Base-by-base conservation (phyloP, 441 rosid species). In the Gossypium schwendimanii region DNA sequence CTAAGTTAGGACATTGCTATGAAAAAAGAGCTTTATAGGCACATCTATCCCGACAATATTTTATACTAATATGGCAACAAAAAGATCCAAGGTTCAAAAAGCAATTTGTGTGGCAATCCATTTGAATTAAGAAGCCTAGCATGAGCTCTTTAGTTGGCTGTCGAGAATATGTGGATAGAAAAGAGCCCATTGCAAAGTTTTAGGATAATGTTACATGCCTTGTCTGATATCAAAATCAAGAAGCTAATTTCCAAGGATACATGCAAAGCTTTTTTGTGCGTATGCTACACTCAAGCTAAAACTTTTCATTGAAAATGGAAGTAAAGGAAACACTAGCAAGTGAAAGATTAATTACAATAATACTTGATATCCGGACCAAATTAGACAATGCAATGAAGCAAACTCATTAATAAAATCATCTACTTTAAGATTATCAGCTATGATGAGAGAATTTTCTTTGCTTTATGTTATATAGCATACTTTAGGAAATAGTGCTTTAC, bases 61-160 rank as follows among this genome's bases (percentile, higher is more conserved):
- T 47, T 49, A 24, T 8, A 66, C 17, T 47, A 65, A 44, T 1
- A 65, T 23, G 55, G 17, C 23, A 66, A 24, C 57, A 47, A 47
- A 49, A 66, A n/a, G 31, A 49, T 26, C 7, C 0, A 0, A 26
- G 44, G 71, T 67, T 50, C 71, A 50, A 12, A 49, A 67, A 67
- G 58, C 1, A 67, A 49, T 24, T 67, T 49, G 58, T 15, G 20
- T 26, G 24, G 71, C 15, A 24, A 15, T 50, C 44, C 71, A 15
- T 49, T 65, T 67, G 45, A 67, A 26, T 26, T 67, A 67, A 67
- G 71, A 67, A 67, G 44, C 59, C 44, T 49, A 67, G 57, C 33
- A 6, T 3, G 57, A 45, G 36, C 23, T 23, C 17, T 64, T 23
- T 14, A n/a, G 57, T 6, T 23, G 21, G 39, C 17, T 14, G 20